Conservation (phyloP, 2,329 filamentous ascomycete genomes). For the Stagonosporopsis tanaceti region DNA sequence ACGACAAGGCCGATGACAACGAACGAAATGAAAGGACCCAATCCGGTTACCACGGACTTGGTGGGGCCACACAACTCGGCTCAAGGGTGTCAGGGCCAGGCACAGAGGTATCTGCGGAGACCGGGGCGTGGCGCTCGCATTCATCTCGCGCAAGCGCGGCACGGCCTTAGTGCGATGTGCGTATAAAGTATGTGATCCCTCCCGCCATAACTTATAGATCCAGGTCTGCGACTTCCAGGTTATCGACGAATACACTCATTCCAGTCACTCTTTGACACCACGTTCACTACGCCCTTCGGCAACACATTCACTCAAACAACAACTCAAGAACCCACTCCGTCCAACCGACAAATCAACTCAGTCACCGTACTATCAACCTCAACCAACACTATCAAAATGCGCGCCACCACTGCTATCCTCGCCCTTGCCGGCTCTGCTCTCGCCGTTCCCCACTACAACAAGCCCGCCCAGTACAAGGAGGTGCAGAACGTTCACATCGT, state of each 20-base stretch:
- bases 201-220: constrained; percentile 23
- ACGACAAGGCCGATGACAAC: constrained; percentile 16
- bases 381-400: constrained; percentile 37
- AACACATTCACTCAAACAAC: constrained; percentile 30
- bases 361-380: constrained; percentile 21
- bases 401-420: constrained; percentile 36
- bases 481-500: constrained; percentile 34
- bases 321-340: constrained; percentile 24
- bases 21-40: constrained; percentile 38
- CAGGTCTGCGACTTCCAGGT: constrained; percentile 49
- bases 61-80: constrained; percentile 25
- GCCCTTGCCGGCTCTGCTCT: constrained; percentile 44
- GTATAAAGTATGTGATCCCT: constrained; percentile 41
- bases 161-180: constrained; percentile 19
- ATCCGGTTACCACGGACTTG: constrained; percentile 31
- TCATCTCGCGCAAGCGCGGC: constrained; percentile 35
- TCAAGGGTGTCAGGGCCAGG: constrained; percentile 29
- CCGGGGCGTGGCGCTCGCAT: constrained; percentile 35
- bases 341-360: constrained; percentile 27
- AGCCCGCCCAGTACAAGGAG: constrained; percentile 19
- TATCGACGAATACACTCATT: constrained; percentile 37
- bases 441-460: constrained; percentile 27
- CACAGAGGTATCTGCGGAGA: constrained; percentile 38
- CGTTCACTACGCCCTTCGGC: constrained; percentile 44
- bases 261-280: constrained; percentile 43